Base-by-base conservation (phyloP, 768 basidiomycete species). In the Myochromella boudieri region DNA sequence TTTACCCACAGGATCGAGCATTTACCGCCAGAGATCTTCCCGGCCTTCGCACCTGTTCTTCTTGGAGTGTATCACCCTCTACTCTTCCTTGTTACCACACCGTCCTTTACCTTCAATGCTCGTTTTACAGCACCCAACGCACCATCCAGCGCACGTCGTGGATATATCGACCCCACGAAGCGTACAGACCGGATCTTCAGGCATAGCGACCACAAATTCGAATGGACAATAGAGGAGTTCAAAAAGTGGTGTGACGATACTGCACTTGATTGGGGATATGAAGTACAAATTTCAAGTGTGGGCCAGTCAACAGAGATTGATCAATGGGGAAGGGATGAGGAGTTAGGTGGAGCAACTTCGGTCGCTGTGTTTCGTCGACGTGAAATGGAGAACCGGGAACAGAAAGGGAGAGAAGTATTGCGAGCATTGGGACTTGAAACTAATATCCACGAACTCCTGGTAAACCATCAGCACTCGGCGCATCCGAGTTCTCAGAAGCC, bases 181-280 rank as follows among this genome's bases (percentile, higher is more conserved):
- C 78, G 87, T 14, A 93, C 90, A 0, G 60, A 76, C 37, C 79
- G 91, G 1, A 64, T 87, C 22, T 94, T 93, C 68, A 75, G 92
- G 17, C 90, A 95, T 59, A 48, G 65, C 18, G 92, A 94, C 54
- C 92, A 95, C 64, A 87, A 92, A 55, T 91, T 94, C 52, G 92
- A 95, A 62, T 95, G 88, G 87, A 93, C 90, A 0, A 60, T 66
- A 0, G 78, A 80, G 2, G 92, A 95, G 57, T 95, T 91, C 59
- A 56, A 60, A 15, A 55, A 53, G 12, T 88, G 85, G 81, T 91
- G 90, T 58, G 52, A 64, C 9, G 59, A 57, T 0, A 69, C 67
- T 2, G 88, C 85, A 0, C 59, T 58, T 3, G 73, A 79, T 38
- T 93, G 87, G 86, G 88, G 87, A 0, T 93, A 93, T 53, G 69